These are phyloP conservation scores for Aspergillus sergii DNA, from an alignment of 2,329 filamentous ascomycete genomes.

Conservation along the genomic window DNA sequence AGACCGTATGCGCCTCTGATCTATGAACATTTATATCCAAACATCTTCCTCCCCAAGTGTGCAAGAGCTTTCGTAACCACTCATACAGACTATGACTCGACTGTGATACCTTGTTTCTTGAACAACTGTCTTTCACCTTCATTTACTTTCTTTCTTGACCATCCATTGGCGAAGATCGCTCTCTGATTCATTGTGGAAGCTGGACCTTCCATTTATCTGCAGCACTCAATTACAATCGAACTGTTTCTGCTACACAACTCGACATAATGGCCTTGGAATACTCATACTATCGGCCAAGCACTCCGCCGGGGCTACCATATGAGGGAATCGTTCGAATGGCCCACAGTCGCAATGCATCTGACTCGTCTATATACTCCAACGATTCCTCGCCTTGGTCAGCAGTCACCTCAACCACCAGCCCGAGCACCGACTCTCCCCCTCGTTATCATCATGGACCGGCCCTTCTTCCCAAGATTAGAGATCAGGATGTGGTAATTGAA, in stretches of 20 bases:
- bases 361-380: slow-evolving; percentile 66
- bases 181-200: slow-evolving; percentile 26
- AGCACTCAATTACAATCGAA: slow-evolving; percentile 2
- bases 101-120: slow-evolving; percentile 21
- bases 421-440: slow-evolving; percentile 67
- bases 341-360: slow-evolving; percentile 67
- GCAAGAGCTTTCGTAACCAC: slow-evolving; percentile 16
- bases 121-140: slow-evolving; percentile 23
- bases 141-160: slow-evolving; percentile 18
- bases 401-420: slow-evolving; percentile 69
- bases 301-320: slow-evolving; percentile 43
- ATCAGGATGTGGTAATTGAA: slow-evolving; percentile 77
- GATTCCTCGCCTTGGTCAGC: slow-evolving; percentile 71
- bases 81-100: slow-evolving; percentile 25
- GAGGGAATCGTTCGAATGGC: slow-evolving; percentile 34
- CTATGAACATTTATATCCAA: slow-evolving; percentile 44
- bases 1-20: slow-evolving; percentile 20
- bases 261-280: slow-evolving; percentile 45
- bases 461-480: slow-evolving; percentile 81
- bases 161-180: slow-evolving; percentile 13
- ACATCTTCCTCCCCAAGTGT: slow-evolving; percentile 30
- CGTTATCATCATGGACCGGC: slow-evolving; percentile 74
- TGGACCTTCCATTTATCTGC: slow-evolving; percentile 25
- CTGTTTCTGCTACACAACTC: background rate
- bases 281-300: slow-evolving; percentile 48